These are phyloP conservation scores for Podospora australis DNA, from an alignment of 495 filamentous ascomycete species.

Conservation along the genomic window DNA sequence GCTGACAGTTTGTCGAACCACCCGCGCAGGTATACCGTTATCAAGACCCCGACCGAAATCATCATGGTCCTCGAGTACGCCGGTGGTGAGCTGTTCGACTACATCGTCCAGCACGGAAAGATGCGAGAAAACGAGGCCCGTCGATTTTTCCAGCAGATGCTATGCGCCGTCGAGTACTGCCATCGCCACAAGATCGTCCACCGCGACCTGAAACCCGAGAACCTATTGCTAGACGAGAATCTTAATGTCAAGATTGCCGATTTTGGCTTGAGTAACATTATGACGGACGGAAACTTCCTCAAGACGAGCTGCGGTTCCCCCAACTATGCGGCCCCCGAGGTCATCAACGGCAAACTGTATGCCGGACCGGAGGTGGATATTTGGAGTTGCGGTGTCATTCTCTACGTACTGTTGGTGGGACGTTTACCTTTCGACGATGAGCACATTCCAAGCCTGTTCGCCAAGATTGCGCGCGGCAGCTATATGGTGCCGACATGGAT, in stretches of 20 bases:
- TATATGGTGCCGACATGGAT: constrained; percentile 87
- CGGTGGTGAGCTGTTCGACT: constrained; percentile 94
- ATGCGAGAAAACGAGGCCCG: constrained; percentile 85
- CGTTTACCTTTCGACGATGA: constrained; percentile 95
- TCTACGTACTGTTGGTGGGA: constrained; percentile 91
- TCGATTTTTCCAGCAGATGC: constrained; percentile 98
- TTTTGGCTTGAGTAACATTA: constrained; percentile 97
- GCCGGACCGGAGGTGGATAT: constrained; percentile 97
- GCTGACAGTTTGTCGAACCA: constrained; percentile 8
- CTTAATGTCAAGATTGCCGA: constrained; percentile 99
- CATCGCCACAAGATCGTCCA: constrained; percentile 98
- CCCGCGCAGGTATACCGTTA: constrained; percentile 76
- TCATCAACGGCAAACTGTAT: constrained; percentile 96
- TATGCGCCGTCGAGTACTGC: constrained; percentile 98
- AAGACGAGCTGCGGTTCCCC: constrained; percentile 98
- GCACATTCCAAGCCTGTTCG: constrained; percentile 49
- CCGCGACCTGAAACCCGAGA: constrained; percentile 95
- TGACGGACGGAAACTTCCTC: constrained; percentile 98
- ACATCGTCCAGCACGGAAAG: constrained; percentile 84
- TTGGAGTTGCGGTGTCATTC: constrained; percentile 97
- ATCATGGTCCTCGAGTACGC: constrained; percentile 99
- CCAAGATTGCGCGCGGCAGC: constrained; percentile 53
- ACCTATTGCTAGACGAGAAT: constrained; percentile 83
- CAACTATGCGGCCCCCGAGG: constrained; percentile 96
- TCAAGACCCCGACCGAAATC: constrained; percentile 87